Evolutionary conservation across 176 grass and related monocot species (phyloP).

Genomic region (Tuctoria greenei): DNA sequence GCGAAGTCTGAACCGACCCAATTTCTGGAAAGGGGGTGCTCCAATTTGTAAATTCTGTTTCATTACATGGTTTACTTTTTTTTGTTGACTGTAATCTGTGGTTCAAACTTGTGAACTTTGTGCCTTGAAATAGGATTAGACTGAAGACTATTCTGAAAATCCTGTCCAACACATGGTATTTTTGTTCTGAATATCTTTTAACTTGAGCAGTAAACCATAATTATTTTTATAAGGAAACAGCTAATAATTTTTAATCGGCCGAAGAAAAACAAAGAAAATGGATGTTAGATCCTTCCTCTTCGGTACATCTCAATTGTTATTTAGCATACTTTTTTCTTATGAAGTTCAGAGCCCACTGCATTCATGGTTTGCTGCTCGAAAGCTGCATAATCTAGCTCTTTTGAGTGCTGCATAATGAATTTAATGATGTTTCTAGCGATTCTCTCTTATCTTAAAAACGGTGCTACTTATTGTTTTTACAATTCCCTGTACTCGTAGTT

Average conservation of each 20-base stretch:
- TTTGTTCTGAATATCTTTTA: neutral
- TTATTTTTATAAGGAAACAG: neutral
- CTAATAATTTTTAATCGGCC: neutral
- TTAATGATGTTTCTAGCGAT: neutral
- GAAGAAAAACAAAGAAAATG: neutral
- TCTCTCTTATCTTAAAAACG: neutral
- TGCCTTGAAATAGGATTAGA: neutral
- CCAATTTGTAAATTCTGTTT: neutral
- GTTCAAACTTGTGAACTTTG: neutral
- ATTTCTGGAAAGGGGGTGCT: neutral
- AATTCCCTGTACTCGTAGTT: constrained; percentile 23
- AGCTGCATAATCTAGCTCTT: neutral
- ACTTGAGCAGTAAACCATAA: no score
- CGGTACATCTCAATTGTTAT: no score
- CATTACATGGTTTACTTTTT: neutral
- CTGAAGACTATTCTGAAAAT: neutral
- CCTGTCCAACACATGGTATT: neutral
- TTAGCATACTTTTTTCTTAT: no score
- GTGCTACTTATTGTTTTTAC: constrained; percentile 15
- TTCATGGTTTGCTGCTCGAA: neutral
- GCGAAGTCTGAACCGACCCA: neutral
- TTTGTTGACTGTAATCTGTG: neutral
- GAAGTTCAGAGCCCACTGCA: no score
- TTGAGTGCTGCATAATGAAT: neutral
- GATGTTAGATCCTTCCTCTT: no score